Percentiles rank a stretch among this genome's conserved stretches.
These are phyloP conservation scores for Pyrenula massariospora DNA, from an alignment of 495 filamentous ascomycete species.

Conservation along the genomic window DNA sequence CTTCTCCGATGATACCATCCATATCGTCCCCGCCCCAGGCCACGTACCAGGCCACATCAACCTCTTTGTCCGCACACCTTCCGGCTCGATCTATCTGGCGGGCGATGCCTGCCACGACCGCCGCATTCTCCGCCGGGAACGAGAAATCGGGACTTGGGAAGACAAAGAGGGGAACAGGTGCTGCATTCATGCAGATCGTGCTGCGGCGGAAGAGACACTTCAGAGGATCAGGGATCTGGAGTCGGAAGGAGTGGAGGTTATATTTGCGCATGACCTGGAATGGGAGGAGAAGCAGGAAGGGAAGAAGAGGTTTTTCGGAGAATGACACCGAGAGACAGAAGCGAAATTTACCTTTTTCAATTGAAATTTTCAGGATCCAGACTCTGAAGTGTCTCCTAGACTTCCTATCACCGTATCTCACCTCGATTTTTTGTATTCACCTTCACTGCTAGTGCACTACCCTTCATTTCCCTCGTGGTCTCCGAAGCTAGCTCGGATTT, in stretches of 20 bases:
- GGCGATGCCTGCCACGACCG: slow-evolving; percentile 36
- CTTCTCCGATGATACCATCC: slow-evolving; percentile 25
- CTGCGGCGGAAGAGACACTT: slow-evolving; percentile 20
- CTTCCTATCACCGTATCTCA: too few species aligned
- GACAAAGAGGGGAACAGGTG: slow-evolving; percentile 19
- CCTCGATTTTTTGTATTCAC: too few species aligned
- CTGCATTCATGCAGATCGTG: slow-evolving; percentile 29
- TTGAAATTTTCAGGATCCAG: too few species aligned
- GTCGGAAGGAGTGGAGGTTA: slow-evolving; percentile 24
- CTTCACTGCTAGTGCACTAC: too few species aligned
- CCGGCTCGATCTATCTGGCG: slow-evolving; percentile 18
- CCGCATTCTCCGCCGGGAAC: slow-evolving; percentile 26
- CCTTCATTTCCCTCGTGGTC: too few species aligned
- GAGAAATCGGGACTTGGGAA: slow-evolving; percentile 27
- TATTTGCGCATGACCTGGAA: slow-evolving; percentile 31
- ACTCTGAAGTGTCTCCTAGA: too few species aligned
- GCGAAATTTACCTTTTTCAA: too few species aligned
- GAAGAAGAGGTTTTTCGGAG: slow-evolving; percentile 14
- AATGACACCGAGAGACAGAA: too few species aligned
- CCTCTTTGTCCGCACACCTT: slow-evolving; percentile 17
- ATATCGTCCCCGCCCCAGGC: slow-evolving; percentile 31
- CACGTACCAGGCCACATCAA: slow-evolving; percentile 37
- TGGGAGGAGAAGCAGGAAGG: slow-evolving; percentile 27
- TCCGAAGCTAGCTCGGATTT: too few species aligned
- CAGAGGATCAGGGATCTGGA: slow-evolving; percentile 17